A percentile compares a stretch with the other conserved stretches of the same genome.
Conservation (phyloP, 805 yeast genomes). For the Dipodascopsis uninucleata region DNA sequence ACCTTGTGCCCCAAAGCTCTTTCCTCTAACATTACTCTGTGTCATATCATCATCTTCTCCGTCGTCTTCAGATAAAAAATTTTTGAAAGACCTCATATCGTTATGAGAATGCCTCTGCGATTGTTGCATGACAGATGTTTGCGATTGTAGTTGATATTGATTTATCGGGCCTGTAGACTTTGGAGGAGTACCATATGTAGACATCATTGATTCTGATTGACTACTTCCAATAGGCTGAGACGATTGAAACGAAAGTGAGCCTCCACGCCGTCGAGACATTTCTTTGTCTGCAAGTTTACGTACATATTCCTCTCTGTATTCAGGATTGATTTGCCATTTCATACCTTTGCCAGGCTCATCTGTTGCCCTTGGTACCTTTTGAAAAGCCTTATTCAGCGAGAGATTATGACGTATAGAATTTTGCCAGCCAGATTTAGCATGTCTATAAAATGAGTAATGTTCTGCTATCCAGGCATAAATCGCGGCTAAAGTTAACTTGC, state of each 20-base stretch:
- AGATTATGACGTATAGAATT: slow-evolving; percentile 94
- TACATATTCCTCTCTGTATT: slow-evolving; percentile 78
- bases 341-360: slow-evolving; percentile 98
- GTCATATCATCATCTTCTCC: slow-evolving; percentile 8
- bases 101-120: too few species aligned
- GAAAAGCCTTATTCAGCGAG: slow-evolving; percentile 93
- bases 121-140: background rate
- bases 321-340: slow-evolving; percentile 95
- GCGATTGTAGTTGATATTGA: background rate
- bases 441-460: slow-evolving; percentile 87
- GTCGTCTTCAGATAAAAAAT: slow-evolving; percentile 6
- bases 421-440: slow-evolving; percentile 96
- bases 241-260: slow-evolving; percentile 16
- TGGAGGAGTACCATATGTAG: slow-evolving; percentile 20
- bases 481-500: slow-evolving; percentile 83
- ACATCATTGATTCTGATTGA: slow-evolving; percentile 6
- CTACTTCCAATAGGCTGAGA: slow-evolving; percentile 5
- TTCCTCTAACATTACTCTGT: slow-evolving; percentile 5
- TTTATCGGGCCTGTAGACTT: slow-evolving; percentile 11
- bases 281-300: slow-evolving; percentile 71
- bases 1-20: slow-evolving; percentile 13
- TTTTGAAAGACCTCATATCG: slow-evolving; percentile 6
- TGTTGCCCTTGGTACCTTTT: slow-evolving; percentile 91
- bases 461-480: slow-evolving; percentile 86
- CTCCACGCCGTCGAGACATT: slow-evolving; percentile 28